These are phyloP conservation scores for Pluteus cervinus DNA, from an alignment of 768 basidiomycete genomes.

Conservation along the genomic window DNA sequence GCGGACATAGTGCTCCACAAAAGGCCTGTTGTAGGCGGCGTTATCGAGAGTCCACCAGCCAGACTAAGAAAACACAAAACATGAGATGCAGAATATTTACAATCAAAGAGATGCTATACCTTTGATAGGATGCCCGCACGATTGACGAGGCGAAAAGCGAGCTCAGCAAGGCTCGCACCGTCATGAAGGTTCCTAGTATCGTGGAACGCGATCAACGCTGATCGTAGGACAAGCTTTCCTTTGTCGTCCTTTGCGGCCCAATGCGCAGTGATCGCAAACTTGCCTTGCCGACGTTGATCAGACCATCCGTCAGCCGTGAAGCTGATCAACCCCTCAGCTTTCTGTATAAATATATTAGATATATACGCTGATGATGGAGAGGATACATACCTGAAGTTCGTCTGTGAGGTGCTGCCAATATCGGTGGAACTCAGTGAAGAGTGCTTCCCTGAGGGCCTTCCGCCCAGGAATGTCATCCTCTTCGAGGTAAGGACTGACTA, in stretches of 20 bases:
- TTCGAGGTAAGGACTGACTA: neutral
- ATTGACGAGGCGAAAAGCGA: neutral
- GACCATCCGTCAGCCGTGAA: constrained; percentile 1
- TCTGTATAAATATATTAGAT: neutral
- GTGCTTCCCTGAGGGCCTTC: neutral
- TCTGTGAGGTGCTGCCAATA: neutral
- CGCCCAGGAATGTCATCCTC: constrained; percentile 1
- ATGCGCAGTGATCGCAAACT: constrained; percentile 1
- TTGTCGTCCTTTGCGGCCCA: neutral
- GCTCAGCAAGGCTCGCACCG: neutral
- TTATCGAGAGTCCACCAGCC: neutral
- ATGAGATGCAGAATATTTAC: too few species aligned
- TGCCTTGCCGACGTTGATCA: neutral
- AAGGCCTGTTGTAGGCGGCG: neutral
- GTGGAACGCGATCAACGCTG: neutral
- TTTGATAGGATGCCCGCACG: neutral
- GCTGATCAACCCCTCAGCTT: neutral
- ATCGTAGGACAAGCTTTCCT: neutral
- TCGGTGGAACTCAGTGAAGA: neutral
- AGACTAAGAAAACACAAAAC: neutral
- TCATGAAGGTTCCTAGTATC: constrained; percentile 1
- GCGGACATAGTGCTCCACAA: neutral
- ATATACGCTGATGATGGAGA: neutral
- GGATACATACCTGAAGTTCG: neutral
- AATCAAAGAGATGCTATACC: too few species aligned